Evolutionary conservation across 345 rosid species (phyloP), one percentile per base, ranked within the genome.

Genomic region (Cardiospermum halicacabum): DNA sequence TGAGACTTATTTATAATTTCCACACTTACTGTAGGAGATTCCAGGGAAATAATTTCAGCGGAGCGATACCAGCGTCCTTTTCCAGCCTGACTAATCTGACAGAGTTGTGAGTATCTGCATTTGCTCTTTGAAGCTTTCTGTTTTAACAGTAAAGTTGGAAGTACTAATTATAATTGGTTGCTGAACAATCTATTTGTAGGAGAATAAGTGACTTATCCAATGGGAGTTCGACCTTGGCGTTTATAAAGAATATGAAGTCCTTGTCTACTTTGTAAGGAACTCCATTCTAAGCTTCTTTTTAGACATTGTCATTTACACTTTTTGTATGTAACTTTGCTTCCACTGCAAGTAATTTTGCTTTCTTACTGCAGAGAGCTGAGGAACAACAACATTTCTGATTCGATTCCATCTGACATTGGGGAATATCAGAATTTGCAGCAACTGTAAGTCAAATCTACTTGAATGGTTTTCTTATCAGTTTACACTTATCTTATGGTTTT

Each of bases 41-140:
- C 72, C 72, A 82, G 59, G 96, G 96, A 28, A 89, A 85, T 65
- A 71, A 78, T 72, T 84, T 85, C 58, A 75, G 66, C 53, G 92
- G 96, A 65, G 80, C 92, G 50, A 67, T 89, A 62, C 92, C 96
- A 56, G 75, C 87, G 30, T 54, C 79, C 31, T 82, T 89, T 64
- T 65, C 80, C 15, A 86, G 74, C 53, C 68, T 89, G 56, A 63
- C 69, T 70, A 77, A 82, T 5, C 42, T 86, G 77, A 76, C 73
- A 53, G 85, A 82, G 48, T 63, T 89, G 92, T 86, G 63, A 81
- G 91, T 75, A 36, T 49, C 45, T 67, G 6, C 24, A 7, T 55
- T 0, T 36, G 18, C 48, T 56, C n/a, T 26, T 24, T 53, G 1
- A 25, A 0, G 5, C 3, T 34, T 2, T 57, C 36, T 7, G 57